phyloP scores from a whole-genome alignment of 2,329 filamentous ascomycete species.

The Calonectria pauciramosa region DNA sequence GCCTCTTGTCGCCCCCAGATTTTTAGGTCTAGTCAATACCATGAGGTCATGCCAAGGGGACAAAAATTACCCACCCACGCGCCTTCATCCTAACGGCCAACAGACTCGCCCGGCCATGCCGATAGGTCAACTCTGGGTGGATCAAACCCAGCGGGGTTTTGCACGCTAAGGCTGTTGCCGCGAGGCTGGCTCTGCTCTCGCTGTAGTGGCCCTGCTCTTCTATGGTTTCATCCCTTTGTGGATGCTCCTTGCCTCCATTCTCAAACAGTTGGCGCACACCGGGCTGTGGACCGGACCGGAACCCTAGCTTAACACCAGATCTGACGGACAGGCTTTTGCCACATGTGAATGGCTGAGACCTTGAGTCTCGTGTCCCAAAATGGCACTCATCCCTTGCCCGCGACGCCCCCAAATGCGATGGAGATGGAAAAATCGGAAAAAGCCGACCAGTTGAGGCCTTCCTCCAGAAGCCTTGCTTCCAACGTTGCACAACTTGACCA shows the following conservation, averaged over 20 bases:
- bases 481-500: constrained; percentile 26
- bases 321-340: constrained; percentile 36
- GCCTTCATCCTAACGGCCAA: neutral
- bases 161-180: constrained; percentile 10
- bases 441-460: constrained; percentile 21
- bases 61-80: constrained; percentile 10
- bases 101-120: constrained; percentile 29
- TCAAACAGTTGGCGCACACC: constrained; percentile 23
- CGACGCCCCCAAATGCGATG: constrained; percentile 20
- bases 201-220: neutral
- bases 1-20: constrained; percentile 37
- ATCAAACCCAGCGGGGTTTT: neutral
- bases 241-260: neutral
- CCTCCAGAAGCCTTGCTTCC: constrained; percentile 15
- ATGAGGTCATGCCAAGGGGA: constrained; percentile 44
- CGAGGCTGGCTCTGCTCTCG: neutral
- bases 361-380: constrained; percentile 51
- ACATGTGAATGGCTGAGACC: constrained; percentile 42
- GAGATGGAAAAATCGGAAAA: constrained; percentile 27
- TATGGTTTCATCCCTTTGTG: constrained; percentile 1
- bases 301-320: constrained; percentile 39
- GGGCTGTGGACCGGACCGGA: constrained; percentile 22
- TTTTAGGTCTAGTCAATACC: constrained; percentile 36
- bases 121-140: constrained; percentile 23
- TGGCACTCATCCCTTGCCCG: constrained; percentile 40